Evolutionary conservation across 2,329 filamentous ascomycete species (phyloP), one percentile per base, ranked within the genome.

Genomic region (Fusarium armeniacum): DNA sequence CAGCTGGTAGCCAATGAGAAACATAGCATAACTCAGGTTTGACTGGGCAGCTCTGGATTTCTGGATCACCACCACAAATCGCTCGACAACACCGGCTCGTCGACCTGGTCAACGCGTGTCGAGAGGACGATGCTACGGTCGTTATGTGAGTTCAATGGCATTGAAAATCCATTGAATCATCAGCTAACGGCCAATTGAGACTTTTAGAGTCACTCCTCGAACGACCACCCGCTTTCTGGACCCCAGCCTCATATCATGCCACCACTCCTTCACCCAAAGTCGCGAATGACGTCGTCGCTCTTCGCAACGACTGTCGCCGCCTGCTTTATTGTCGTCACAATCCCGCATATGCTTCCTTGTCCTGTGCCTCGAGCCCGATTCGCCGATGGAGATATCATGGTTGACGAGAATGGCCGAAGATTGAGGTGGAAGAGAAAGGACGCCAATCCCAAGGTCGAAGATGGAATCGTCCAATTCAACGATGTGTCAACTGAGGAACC

Each of bases 221-320:
- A 70, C 64, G 44, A 60, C 57, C 53, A 38, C 36, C 36, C 41
- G 41, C 41, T 24, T 26, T 54, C 36, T 58, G 45, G 60, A 41
- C 28, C 49, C 56, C 36, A 69, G 57, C n/a, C 28, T 41, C 49
- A 41, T 52, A 82, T 77, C 78, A 96, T 96, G 92, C 90, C 93
- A 76, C 92, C 93, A 66, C 91, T 95, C 81, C 90, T 99, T 43
- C 96, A 99, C 80, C 96, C 96, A 35, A 91, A 94, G 80, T 98
- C 95, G 73, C 91, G 93, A 75, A 93, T 93, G 83, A 99, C 96
- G 74, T 94, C 92, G 59, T 96, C 94, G 46, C 90, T 99, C 65
- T 99, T 99, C 83, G 94, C 93, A 52, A 93, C 92, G n/a, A 98
- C 95, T 2, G 87, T 98, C 57, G 86, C 93, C 67, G 90, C 94